phyloP scores from a whole-genome alignment of 176 grass and related monocot genomes.

The Alopecurus myosuroides region DNA sequence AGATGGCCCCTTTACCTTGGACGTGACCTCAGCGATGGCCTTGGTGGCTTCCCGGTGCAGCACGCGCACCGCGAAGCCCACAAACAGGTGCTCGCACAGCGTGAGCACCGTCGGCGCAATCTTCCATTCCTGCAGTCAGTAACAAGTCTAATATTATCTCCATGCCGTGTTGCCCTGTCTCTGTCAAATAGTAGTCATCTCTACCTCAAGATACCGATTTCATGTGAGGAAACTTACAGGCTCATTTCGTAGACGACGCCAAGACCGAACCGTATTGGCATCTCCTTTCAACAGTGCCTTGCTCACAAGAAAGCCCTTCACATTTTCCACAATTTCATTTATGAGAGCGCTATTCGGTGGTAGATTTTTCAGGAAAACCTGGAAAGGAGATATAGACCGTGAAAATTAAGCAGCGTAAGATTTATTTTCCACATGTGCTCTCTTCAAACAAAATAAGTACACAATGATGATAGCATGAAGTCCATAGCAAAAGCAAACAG shows the following conservation, averaged over 20 bases:
- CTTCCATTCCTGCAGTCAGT: conserved; percentile 66
- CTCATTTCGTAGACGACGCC: conserved; percentile 63
- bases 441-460: neutral
- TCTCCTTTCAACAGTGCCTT: conserved; percentile 82
- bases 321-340: conserved; percentile 74
- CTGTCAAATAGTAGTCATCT: neutral
- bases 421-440: neutral
- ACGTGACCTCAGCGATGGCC: conserved; percentile 19
- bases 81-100: conserved; percentile 76
- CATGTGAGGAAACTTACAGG: conserved; percentile 31
- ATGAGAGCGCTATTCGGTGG: conserved; percentile 72
- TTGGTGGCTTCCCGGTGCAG: conserved; percentile 59
- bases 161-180: neutral
- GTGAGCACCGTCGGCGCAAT: conserved; percentile 69
- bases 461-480: neutral
- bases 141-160: neutral
- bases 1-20: conserved; percentile 24
- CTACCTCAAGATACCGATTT: no score
- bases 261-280: conserved; percentile 31
- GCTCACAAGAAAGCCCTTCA: conserved; percentile 68
- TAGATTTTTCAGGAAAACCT: conserved; percentile 85
- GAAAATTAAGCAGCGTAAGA: neutral
- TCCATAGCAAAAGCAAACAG: neutral
- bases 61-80: conserved; percentile 63
- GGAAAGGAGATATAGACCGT: neutral